Base-by-base conservation (phyloP, 2,329 filamentous ascomycete species). In the Diaporthe citri region DNA sequence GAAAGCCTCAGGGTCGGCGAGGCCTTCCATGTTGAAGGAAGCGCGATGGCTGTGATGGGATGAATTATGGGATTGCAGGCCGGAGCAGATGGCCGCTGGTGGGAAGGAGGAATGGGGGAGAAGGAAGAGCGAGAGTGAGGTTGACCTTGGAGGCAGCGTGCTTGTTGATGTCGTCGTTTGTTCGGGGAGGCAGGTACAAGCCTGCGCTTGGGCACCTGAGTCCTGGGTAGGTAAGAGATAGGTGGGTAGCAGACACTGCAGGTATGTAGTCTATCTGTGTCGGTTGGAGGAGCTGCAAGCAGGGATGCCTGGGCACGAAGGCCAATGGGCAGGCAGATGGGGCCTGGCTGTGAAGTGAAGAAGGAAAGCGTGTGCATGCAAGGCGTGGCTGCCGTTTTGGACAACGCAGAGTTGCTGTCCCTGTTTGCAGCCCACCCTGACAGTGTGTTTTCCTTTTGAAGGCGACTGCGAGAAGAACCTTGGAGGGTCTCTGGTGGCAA, bases 1-100 rank as follows among this genome's bases (percentile, higher is more conserved):
- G 69, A 75, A 75, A 13, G 75, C 73, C 48, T 69, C 43, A 13
- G 69, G 69, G 20, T 75, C 57, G 15, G 67, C 31, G 41, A 55
- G 55, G 20, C 46, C 67, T 34, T 43, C 73, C 75, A 76, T 76
- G 39, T 9, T 48, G 67, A 36, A 20, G 41, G n/a, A 62, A 31
- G n/a, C 17, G 31, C n/a, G n/a, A 12, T n/a, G 31, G n/a, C 3
- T 12, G 25, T 15, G 43, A 25, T 55, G 31, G 22, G 20, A 20
- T 6, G 22, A 12, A 22, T n/a, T 4, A 22, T 17, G 28, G 55
- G 36, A 8, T 10, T 10, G 41, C 13, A 20, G 15, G 39, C 1
- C 25, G 28, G 17, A 43, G 20, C 13, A 57, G 22, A 71, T 15
- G 28, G 67, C 12, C 20, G 31, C 12, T 25, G 28, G 52, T 57